Evolutionary conservation across 2,329 filamentous ascomycete genomes (phyloP).

Genomic region (Ceratocystis eucalypticola): DNA sequence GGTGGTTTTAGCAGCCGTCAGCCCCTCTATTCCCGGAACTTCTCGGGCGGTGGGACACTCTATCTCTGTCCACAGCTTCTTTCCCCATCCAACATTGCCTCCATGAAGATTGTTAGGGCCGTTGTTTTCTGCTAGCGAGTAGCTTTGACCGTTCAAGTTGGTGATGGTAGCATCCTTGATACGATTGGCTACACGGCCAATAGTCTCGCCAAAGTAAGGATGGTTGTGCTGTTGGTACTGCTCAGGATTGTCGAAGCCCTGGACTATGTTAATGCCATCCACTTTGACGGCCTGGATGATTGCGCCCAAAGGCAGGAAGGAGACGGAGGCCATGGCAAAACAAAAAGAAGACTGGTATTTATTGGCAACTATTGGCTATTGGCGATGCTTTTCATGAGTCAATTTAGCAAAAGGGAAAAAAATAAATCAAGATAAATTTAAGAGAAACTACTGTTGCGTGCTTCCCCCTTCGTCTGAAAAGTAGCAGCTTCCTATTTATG

Average conservation of each 20-base stretch:
- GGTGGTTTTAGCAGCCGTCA: constrained; percentile 53
- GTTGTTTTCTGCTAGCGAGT: constrained; percentile 62
- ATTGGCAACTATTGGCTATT: too few species aligned
- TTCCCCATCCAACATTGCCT: constrained; percentile 64
- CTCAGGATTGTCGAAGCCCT: constrained; percentile 63
- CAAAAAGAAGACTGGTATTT: background rate
- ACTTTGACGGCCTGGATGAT: constrained; percentile 72
- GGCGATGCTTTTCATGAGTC: too few species aligned
- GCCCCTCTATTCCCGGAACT: constrained; percentile 40
- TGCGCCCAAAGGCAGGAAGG: constrained; percentile 61
- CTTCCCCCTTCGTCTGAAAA: too few species aligned
- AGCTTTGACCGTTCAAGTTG: constrained; percentile 55
- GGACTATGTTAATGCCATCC: constrained; percentile 71
- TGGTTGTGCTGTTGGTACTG: constrained; percentile 63
- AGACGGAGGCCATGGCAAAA: constrained; percentile 32
- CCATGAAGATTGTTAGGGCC: constrained; percentile 64
- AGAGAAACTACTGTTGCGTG: too few species aligned
- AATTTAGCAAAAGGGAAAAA: too few species aligned
- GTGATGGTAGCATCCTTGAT: constrained; percentile 58
- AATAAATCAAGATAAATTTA: too few species aligned
- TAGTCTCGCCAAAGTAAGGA: constrained; percentile 84
- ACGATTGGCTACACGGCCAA: constrained; percentile 74
- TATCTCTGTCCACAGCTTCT: constrained; percentile 54
- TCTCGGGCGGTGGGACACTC: constrained; percentile 38
- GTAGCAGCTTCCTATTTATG: background rate